Evolutionary conservation across 805 yeast species (phyloP).

Genomic region (Komagataella phaffii): DNA sequence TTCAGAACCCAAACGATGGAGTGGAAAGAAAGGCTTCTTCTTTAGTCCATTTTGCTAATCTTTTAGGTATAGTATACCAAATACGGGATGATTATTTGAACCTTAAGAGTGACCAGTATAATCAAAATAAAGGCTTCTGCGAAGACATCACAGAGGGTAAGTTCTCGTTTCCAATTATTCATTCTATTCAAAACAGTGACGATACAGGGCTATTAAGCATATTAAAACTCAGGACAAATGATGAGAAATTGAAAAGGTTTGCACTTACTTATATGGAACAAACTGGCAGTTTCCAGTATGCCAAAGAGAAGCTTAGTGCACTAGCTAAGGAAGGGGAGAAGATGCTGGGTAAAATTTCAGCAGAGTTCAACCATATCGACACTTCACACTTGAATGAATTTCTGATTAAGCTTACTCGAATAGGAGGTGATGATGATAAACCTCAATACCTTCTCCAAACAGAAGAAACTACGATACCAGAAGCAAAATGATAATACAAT

Average conservation of each 20-base stretch:
- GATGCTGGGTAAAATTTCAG: conserved; percentile 7
- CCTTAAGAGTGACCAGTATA: conserved; percentile 34
- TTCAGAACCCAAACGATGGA: conserved; percentile 5
- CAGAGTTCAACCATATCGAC: not conserved
- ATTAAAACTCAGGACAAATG: conserved; percentile 37
- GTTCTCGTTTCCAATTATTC: conserved; percentile 75
- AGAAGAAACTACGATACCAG: not conserved
- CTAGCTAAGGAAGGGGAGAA: conserved; percentile 12
- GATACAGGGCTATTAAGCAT: conserved; percentile 33
- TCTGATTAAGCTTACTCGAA: not conserved
- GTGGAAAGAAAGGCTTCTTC: conserved; percentile 3
- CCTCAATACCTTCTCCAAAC: too few species aligned
- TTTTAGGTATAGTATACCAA: conserved; percentile 77
- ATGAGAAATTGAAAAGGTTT: conserved; percentile 31
- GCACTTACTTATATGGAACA: conserved; percentile 34
- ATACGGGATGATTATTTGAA: conserved; percentile 77
- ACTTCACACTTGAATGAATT: not conserved
- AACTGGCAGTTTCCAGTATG: conserved; percentile 27
- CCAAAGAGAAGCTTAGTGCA: conserved; percentile 14
- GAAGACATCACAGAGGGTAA: conserved; percentile 90
- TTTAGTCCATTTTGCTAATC: conserved; percentile 51
- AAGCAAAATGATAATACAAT: not conserved
- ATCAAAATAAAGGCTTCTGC: conserved; percentile 60
- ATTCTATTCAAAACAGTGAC: conserved; percentile 30
- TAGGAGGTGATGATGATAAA: not conserved